phyloP scores from a whole-genome alignment of 306 rosid genomes.

The Gynostemma pentaphyllum region DNA sequence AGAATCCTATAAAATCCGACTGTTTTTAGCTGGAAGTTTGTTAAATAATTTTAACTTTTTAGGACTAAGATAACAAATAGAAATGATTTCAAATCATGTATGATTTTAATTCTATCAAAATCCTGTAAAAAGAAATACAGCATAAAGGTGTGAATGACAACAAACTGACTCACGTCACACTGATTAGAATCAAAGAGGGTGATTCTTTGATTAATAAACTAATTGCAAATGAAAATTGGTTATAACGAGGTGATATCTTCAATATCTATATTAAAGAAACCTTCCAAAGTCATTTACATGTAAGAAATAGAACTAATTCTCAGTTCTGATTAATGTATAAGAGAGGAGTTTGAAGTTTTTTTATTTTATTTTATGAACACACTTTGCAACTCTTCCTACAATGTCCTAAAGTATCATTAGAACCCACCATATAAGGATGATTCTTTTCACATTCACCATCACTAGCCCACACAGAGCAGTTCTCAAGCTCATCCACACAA shows the following conservation, averaged over 20 bases:
- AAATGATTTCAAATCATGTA: too few species aligned
- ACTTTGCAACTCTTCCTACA: slow-evolving; percentile 84
- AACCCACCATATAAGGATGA: slow-evolving; percentile 69
- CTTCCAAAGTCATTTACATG: neutral
- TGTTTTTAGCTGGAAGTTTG: too few species aligned
- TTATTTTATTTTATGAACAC: slow-evolving; percentile 25
- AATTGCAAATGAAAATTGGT: neutral
- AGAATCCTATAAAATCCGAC: too few species aligned
- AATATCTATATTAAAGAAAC: neutral
- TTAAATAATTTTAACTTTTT: too few species aligned
- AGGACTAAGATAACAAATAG: too few species aligned
- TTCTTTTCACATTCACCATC: slow-evolving; percentile 78
- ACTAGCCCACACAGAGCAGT: slow-evolving; percentile 65
- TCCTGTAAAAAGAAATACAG: too few species aligned
- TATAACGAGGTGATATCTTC: too few species aligned
- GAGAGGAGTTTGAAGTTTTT: neutral
- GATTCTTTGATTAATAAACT: neutral
- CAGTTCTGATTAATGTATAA: neutral
- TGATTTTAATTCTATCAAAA: too few species aligned
- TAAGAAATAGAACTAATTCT: neutral
- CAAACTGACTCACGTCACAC: too few species aligned
- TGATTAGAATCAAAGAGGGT: too few species aligned
- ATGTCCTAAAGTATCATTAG: slow-evolving; percentile 27
- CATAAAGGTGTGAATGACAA: too few species aligned
- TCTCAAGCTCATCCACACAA: slow-evolving; percentile 43